phyloP scores from a whole-genome alignment of 2,329 filamentous ascomycete genomes.

The Intubia oerlemansii region DNA sequence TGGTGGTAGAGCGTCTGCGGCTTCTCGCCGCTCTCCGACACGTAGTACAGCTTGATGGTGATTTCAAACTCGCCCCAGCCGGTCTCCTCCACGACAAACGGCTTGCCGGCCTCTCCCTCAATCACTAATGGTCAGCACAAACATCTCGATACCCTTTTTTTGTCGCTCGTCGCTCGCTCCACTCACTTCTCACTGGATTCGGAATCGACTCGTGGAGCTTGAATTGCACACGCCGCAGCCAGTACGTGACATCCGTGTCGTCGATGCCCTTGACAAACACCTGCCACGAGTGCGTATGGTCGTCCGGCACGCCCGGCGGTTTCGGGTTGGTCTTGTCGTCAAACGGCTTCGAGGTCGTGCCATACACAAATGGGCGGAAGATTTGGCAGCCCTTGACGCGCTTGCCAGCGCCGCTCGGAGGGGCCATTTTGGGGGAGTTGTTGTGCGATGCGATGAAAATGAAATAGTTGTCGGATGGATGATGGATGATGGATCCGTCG shows the following conservation, averaged over 20 bases:
- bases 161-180: too few species aligned
- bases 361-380: slow-evolving; percentile 47
- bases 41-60: slow-evolving; percentile 84
- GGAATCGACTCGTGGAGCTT: slow-evolving; percentile 95
- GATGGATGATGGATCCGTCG: too few species aligned
- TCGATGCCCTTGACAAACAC: slow-evolving; percentile 85
- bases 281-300: slow-evolving; percentile 93
- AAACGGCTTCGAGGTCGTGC: slow-evolving; percentile 60
- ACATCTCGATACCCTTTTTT: not conserved
- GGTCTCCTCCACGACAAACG: slow-evolving; percentile 77
- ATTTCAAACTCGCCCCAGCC: slow-evolving; percentile 98
- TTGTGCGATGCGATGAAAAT: too few species aligned
- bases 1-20: slow-evolving; percentile 91
- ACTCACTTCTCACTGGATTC: slow-evolving; percentile 59
- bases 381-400: slow-evolving; percentile 45
- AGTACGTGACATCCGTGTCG: slow-evolving; percentile 79
- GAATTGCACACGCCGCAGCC: slow-evolving; percentile 93
- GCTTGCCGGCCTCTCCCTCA: slow-evolving; percentile 43
- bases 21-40: slow-evolving; percentile 73
- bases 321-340: slow-evolving; percentile 59
- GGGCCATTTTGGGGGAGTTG: too few species aligned
- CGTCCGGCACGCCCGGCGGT: slow-evolving; percentile 54
- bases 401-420: slow-evolving; percentile 34
- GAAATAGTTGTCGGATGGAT: too few species aligned
- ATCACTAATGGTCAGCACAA: slow-evolving; percentile 22